Evolutionary conservation across 169 alveolate genomes (phyloP), one percentile per base, ranked within the genome.

Genomic region (Plasmodium coatneyi): DNA sequence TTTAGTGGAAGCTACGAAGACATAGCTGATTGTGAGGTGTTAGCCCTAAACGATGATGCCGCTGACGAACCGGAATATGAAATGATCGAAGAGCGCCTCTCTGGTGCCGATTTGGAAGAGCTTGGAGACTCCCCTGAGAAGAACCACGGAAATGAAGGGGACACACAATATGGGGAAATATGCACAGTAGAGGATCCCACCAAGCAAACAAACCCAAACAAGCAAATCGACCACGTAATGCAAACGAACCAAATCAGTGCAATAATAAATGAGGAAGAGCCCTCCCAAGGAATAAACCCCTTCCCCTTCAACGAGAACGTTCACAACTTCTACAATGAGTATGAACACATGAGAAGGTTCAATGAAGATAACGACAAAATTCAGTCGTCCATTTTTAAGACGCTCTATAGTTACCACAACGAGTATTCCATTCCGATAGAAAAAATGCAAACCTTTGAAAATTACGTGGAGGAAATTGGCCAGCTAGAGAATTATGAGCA

Each of bases 1-100:
- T 87, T 87, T 39, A 87, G 93, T 87, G 93, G 93, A 39, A 87
- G 71, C 22, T 87, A 78, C 49, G 92, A 84, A 2, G 92, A 83
- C 30, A 25, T 83, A 6, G 34, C 30, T 52, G 79, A 56, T 56
- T 30, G 28, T 54, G 80, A 22, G 71, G 32, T 32, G 12, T 76
- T 41, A 22, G 76, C 43, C 25, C 36, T 30, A 76, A 46, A 80
- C 30, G 25, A 22, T 41, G 41, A 7, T 30, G 84, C 19, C 6
- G 60, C 25, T 60, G 74, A 60, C 34, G n/a, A 66, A 25, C 76
- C 76, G n/a, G 76, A 25, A 25, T 66, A 25, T 66, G 36, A 28
- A 36, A 66, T 66, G 76, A 66, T 66, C 30, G 1, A 66, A 66
- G 76, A 66, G 36, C 76, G 3, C n/a, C n/a, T 5, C n/a, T 66